phyloP scores from a whole-genome alignment of 805 yeast genomes.

The Maudiozyma saulgeensis region DNA sequence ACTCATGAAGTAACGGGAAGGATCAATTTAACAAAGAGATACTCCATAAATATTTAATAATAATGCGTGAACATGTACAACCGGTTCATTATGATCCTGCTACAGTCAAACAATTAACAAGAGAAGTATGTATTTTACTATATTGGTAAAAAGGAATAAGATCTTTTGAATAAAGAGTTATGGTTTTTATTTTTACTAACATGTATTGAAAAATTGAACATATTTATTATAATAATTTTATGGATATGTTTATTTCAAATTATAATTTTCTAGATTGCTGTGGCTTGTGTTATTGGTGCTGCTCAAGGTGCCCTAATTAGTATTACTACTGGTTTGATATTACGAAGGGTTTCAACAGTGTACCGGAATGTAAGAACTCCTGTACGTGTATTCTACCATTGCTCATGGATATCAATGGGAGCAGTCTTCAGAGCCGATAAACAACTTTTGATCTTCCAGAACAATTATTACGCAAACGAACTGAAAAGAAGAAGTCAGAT shows the following conservation, averaged over 20 bases:
- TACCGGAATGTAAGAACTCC: slow-evolving; percentile 33
- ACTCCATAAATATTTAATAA: not conserved
- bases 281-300: slow-evolving; percentile 35
- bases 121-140: slow-evolving; percentile 22
- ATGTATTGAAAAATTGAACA: not conserved
- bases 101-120: slow-evolving; percentile 28
- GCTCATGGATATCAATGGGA: slow-evolving; percentile 34
- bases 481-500: slow-evolving; percentile 28
- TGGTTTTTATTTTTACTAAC: not conserved
- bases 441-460: slow-evolving; percentile 31
- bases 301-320: slow-evolving; percentile 35
- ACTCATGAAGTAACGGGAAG: not conserved
- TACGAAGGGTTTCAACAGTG: slow-evolving; percentile 29
- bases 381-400: slow-evolving; percentile 34
- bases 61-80: slow-evolving; percentile 20
- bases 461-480: slow-evolving; percentile 28
- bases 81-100: slow-evolving; percentile 34
- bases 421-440: slow-evolving; percentile 36
- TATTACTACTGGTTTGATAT: slow-evolving; percentile 25
- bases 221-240: not conserved
- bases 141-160: not conserved
- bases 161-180: not conserved
- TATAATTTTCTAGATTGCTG: slow-evolving; percentile 19
- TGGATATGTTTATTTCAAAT: too few species aligned
- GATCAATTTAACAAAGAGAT: not conserved